These are phyloP conservation scores for Coniferiporia sulphurascens DNA, from an alignment of 1,284 basidiomycete species.

Conservation along the genomic window DNA sequence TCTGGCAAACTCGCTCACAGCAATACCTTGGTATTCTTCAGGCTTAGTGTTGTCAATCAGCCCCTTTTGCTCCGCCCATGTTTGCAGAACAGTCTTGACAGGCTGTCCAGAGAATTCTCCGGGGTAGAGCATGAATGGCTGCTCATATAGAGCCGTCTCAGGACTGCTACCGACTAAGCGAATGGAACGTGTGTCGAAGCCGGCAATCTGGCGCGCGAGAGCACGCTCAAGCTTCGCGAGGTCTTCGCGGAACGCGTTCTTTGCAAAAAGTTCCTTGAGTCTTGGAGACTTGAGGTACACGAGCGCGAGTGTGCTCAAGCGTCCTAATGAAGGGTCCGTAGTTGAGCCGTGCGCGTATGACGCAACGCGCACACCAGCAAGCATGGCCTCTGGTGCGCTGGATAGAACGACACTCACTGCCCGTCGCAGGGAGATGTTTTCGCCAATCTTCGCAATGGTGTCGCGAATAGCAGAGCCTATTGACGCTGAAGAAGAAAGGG, in stretches of 20 bases:
- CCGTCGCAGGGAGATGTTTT: conserved; percentile 81
- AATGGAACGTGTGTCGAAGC: conserved; percentile 74
- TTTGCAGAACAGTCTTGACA: conserved; percentile 58
- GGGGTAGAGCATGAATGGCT: conserved; percentile 76
- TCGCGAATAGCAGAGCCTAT: conserved; percentile 77
- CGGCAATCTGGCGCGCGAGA: conserved; percentile 81
- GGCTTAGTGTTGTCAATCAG: conserved; percentile 37
- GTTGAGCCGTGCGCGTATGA: conserved; percentile 76
- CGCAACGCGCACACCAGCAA: conserved; percentile 58
- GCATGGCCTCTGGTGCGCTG: conserved; percentile 27
- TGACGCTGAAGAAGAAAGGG: conserved; percentile 20
- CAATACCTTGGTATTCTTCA: conserved; percentile 37
- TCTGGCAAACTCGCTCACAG: conserved; percentile 58
- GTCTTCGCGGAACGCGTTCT: conserved; percentile 44
- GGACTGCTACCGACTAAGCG: conserved; percentile 38
- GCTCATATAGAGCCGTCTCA: conserved; percentile 69
- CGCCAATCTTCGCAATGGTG: conserved; percentile 81
- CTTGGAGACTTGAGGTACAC: conserved; percentile 50
- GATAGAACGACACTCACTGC: conserved; percentile 66
- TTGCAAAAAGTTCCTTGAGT: conserved; percentile 39
- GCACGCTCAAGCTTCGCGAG: conserved; percentile 70
- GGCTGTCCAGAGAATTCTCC: conserved; percentile 46
- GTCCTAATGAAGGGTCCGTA: conserved; percentile 45
- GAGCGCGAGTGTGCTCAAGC: conserved; percentile 67
- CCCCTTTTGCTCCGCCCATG: conserved; percentile 63